These are phyloP conservation scores for Arxiozyma slooffiae DNA, from an alignment of 1,139 yeast species.

Conservation along the genomic window DNA sequence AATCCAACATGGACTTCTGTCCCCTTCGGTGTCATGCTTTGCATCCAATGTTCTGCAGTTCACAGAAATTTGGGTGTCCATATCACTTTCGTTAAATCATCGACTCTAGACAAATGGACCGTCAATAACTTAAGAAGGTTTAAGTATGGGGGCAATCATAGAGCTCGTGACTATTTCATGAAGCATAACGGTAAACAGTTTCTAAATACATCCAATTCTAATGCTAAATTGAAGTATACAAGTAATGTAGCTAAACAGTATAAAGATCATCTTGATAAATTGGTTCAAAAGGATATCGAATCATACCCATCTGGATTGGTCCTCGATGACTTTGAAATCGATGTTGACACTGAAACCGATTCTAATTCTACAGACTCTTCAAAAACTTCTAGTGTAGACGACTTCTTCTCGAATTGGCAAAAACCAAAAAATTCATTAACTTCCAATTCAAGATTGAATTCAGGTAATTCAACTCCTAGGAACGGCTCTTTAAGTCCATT, in stretches of 20 bases:
- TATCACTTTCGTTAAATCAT: slow-evolving; percentile 86
- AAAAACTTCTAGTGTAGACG: slow-evolving; percentile 51
- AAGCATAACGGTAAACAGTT: slow-evolving; percentile 78
- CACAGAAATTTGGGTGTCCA: slow-evolving; percentile 96
- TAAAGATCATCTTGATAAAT: slow-evolving; percentile 65
- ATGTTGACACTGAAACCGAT: slow-evolving; percentile 27
- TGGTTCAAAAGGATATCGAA: slow-evolving; percentile 55
- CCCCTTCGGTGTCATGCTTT: slow-evolving; percentile 85
- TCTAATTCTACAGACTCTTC: slow-evolving; percentile 27
- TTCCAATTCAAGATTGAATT: slow-evolving; percentile 9
- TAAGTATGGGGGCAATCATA: slow-evolving; percentile 86
- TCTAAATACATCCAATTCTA: slow-evolving; percentile 39
- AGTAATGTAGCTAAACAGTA: slow-evolving; percentile 70
- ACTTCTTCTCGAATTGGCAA: slow-evolving; percentile 87
- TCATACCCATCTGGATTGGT: slow-evolving; percentile 60
- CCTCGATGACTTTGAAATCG: slow-evolving; percentile 45
- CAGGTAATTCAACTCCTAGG: slow-evolving; percentile 7
- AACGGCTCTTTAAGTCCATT: slow-evolving; percentile 2
- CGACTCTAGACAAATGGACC: slow-evolving; percentile 89
- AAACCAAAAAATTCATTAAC: slow-evolving; percentile 43
- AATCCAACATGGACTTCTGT: slow-evolving; percentile 99
- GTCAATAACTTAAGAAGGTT: slow-evolving; percentile 78
- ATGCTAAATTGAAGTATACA: slow-evolving; percentile 71
- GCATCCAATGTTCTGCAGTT: slow-evolving; percentile 93
- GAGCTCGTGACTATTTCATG: slow-evolving; percentile 70